Percentiles rank a stretch among this genome's conserved stretches.
These are phyloP conservation scores for Trichomonas vaginalis DNA, from an alignment of 208 protist species.

Conservation along the genomic window DNA sequence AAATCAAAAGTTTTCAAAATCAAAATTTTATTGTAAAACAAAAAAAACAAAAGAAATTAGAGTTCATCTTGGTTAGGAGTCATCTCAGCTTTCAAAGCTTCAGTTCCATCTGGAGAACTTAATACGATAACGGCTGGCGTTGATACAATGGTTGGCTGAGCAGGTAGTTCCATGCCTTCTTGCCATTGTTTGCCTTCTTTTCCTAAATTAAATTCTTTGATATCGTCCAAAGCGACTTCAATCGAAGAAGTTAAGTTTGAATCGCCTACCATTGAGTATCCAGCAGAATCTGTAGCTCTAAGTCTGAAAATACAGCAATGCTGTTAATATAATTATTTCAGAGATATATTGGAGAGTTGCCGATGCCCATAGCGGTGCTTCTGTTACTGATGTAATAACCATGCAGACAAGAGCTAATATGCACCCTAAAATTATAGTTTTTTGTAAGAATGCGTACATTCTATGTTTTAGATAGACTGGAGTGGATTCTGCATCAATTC, in stretches of 20 bases:
- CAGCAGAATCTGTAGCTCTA: not conserved
- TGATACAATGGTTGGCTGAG: not conserved
- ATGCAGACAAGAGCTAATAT: not conserved
- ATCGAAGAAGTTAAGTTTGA: not conserved
- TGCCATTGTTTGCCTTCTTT: not conserved
- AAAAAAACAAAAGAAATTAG: too few species aligned
- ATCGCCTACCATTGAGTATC: not conserved
- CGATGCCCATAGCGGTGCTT: not conserved
- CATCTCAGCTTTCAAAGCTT: not conserved
- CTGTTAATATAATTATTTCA: not conserved
- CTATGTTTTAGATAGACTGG: not conserved
- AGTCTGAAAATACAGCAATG: not conserved
- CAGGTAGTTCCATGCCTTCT: not conserved
- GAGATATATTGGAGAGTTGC: not conserved
- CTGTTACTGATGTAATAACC: not conserved
- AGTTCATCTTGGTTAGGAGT: too few species aligned
- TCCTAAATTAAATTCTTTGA: not conserved
- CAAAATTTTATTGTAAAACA: too few species aligned
- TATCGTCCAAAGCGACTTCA: not conserved
- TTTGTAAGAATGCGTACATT: not conserved
- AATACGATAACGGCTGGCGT: not conserved
- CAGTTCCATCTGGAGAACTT: not conserved
- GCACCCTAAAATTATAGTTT: not conserved
- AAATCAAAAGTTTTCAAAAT: too few species aligned
- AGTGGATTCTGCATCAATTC: not conserved